Base-by-base conservation (phyloP, 2,329 filamentous ascomycete genomes). In the Fusarium fracticaudum region DNA sequence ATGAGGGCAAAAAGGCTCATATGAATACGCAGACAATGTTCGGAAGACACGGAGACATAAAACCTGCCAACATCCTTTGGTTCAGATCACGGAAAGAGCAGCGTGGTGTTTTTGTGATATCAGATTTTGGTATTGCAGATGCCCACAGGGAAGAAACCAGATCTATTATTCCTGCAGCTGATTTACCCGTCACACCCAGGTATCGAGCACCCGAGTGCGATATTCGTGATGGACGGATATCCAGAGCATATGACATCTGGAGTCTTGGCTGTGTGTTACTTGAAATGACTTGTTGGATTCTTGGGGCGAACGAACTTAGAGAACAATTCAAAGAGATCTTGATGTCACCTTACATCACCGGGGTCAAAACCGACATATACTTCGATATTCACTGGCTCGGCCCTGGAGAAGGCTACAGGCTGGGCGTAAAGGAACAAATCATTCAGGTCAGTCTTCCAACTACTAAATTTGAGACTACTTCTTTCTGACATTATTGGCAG, bases 1-100 rank as follows among this genome's bases (percentile, higher is more conserved):
- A 53, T 11, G 6, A 20, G 3, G 50, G 50, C 9, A 37, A 1
- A 15, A 53, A 53, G 0, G 6, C 7, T 0, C 13, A 26, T 2
- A 8, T 26, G 31, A 7, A 37, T 9, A 20, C n/a, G 2, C 18
- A 37, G 3, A 14, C 4, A 6, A 53, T 26, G 13, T 53, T 53
- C 3, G 12, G 50, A 7, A 53, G 50, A 8, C 50, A 53, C 12
- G 50, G 50, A 0, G 50, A 53, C 9, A 15, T 53, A 26, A 53
- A 53, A 3, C 50, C 50, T 6, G 50, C 50, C 18, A 53, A 53
- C 1, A 37, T 53, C 6, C 50, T 53, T 15, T 53, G 50, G 50
- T 53, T 53, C 9, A 53, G 31, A 20, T 53, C 50, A 11, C 50
- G 31, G n/a, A 53, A 37, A 8, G 50, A 53, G 18, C 18, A 3